phyloP scores from a whole-genome alignment of 352 stramenopile genomes.

The Pythium monospermum region DNA sequence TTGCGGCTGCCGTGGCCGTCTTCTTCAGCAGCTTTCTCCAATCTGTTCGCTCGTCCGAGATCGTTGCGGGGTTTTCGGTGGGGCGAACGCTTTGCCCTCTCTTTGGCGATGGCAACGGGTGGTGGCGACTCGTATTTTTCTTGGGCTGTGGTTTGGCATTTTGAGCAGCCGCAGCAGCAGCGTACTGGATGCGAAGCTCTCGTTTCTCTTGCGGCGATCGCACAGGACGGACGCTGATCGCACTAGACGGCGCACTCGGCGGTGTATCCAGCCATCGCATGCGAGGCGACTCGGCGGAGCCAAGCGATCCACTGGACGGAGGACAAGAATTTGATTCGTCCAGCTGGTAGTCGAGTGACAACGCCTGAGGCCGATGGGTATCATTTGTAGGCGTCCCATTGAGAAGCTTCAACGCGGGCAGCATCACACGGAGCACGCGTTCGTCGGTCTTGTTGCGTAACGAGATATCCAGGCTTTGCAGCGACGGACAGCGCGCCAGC shows the following conservation, averaged over 20 bases:
- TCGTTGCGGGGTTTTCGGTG: slow-evolving; percentile 38
- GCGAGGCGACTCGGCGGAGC: not conserved
- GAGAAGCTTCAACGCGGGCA: slow-evolving; percentile 52
- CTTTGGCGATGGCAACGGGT: slow-evolving; percentile 3
- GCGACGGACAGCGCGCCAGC: slow-evolving; percentile 33
- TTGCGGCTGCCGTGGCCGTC: not conserved
- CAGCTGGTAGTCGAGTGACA: slow-evolving; percentile 9
- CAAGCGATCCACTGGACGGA: not conserved
- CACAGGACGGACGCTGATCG: slow-evolving; percentile 13
- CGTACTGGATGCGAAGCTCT: slow-evolving; percentile 28
- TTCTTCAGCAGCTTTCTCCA: slow-evolving; percentile 63
- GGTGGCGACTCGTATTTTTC: too few relatives aligned
- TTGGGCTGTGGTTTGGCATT: not conserved
- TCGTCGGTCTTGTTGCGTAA: slow-evolving; percentile 43
- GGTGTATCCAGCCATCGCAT: slow-evolving; percentile 19
- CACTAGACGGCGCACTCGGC: slow-evolving; percentile 3
- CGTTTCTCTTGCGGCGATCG: slow-evolving; percentile 34
- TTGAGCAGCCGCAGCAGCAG: slow-evolving; percentile 8
- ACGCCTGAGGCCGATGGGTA: slow-evolving; percentile 7
- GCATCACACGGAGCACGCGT: slow-evolving; percentile 44
- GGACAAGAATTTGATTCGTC: slow-evolving; percentile 3
- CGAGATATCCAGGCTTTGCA: slow-evolving; percentile 60
- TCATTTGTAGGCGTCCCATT: slow-evolving; percentile 35
- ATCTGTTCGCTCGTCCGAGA: slow-evolving; percentile 59
- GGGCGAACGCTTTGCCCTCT: slow-evolving; percentile 40